Conservation (phyloP, 1,284 basidiomycete genomes). For the Tylopilus orsonianus region DNA sequence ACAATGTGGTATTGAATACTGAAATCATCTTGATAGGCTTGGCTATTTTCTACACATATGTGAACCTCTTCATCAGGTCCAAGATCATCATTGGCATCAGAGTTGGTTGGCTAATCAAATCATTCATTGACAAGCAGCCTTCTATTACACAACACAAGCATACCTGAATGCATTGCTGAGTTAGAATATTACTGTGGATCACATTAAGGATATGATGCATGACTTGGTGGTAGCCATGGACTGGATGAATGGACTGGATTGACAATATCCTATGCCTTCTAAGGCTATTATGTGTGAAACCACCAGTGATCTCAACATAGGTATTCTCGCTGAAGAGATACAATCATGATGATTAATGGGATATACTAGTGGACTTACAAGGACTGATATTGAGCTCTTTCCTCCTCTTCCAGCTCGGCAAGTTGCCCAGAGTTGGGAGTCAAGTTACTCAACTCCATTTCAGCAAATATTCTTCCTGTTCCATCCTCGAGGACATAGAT, state of each 20-base stretch:
- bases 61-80: background rate
- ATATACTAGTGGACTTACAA: constrained; percentile 18
- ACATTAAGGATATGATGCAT: constrained; percentile 27
- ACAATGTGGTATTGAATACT: background rate
- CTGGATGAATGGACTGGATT: constrained; percentile 12
- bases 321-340: constrained; percentile 17
- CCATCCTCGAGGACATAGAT: constrained; percentile 30
- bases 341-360: background rate
- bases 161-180: constrained; percentile 14
- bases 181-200: constrained; percentile 15
- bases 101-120: constrained; percentile 7
- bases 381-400: constrained; percentile 3
- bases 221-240: constrained; percentile 27
- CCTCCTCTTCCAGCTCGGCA: constrained; percentile 14
- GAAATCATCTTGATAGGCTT: background rate
- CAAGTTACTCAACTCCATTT: constrained; percentile 1
- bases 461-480: constrained; percentile 28
- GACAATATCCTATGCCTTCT: constrained; percentile 13
- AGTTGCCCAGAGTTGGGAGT: background rate
- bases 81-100: constrained; percentile 1
- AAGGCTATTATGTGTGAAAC: background rate
- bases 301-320: constrained; percentile 21
- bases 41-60: background rate
- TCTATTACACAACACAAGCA: background rate
- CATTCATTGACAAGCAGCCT: background rate